These are phyloP conservation scores for Zelonia costaricensis DNA, from an alignment of 208 protist species.

Conservation along the genomic window DNA sequence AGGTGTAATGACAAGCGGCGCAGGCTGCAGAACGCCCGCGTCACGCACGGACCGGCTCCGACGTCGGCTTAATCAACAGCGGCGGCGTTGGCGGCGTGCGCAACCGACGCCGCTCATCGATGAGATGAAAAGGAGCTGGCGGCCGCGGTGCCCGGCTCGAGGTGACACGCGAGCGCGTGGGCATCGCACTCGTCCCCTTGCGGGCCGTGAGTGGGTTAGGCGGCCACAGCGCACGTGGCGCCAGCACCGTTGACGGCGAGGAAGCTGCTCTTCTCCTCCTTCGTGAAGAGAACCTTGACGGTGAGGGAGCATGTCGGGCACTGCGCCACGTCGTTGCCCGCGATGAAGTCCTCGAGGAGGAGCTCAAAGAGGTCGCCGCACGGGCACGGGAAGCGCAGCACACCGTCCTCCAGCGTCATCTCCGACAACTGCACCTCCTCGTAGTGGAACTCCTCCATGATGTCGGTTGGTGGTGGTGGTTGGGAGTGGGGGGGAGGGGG, in stretches of 20 bases:
- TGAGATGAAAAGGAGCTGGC: too few relatives aligned
- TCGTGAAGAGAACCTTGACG: constrained; percentile 74
- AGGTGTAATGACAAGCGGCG: too few relatives aligned
- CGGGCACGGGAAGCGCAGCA: constrained; percentile 88
- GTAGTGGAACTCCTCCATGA: constrained; percentile 87
- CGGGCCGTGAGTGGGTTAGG: too few relatives aligned
- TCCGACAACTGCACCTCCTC: constrained; percentile 86
- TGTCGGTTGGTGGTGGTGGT: background rate
- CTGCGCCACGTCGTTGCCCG: constrained; percentile 73
- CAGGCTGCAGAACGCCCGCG: too few relatives aligned
- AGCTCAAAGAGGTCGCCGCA: constrained; percentile 93
- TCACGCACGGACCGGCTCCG: too few relatives aligned
- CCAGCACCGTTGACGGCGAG: constrained; percentile 9
- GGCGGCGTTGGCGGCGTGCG: too few relatives aligned
- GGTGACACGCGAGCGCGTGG: too few relatives aligned
- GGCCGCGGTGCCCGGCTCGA: too few relatives aligned
- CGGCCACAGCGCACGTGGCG: constrained; percentile 21
- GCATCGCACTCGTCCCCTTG: too few relatives aligned
- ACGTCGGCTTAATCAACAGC: too few relatives aligned
- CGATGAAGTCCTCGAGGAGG: constrained; percentile 65
- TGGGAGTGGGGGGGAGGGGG: background rate
- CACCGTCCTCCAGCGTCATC: constrained; percentile 74
- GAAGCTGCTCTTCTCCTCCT: constrained; percentile 53
- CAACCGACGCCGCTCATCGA: too few relatives aligned
- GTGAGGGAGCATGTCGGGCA: constrained; percentile 92